These are phyloP conservation scores for Fomitopsis pulvina DNA, from an alignment of 768 basidiomycete species.

Conservation along the genomic window DNA sequence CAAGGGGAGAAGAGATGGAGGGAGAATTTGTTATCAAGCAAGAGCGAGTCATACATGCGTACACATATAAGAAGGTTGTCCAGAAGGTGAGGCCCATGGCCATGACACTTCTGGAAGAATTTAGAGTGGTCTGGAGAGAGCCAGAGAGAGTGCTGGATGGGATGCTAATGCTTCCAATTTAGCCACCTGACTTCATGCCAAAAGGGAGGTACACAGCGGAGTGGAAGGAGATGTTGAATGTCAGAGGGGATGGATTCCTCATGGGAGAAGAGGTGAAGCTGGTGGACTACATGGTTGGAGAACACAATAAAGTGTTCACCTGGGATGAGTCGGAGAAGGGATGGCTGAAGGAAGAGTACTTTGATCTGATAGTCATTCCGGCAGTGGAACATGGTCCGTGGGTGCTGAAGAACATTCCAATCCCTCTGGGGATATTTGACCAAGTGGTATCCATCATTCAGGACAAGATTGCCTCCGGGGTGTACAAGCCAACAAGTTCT, in stretches of 20 bases:
- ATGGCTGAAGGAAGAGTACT: conserved; percentile 22
- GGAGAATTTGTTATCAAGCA: too few relatives aligned
- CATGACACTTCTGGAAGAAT: too few relatives aligned
- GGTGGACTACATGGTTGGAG: background rate
- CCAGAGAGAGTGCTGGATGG: too few relatives aligned
- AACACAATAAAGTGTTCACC: conserved; percentile 24
- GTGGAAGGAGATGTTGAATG: background rate
- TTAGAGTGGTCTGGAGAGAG: too few relatives aligned
- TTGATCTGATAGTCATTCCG: conserved; percentile 29
- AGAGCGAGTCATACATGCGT: too few relatives aligned
- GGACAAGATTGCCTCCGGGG: conserved; percentile 30
- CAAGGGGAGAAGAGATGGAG: too few relatives aligned
- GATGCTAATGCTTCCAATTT: too few relatives aligned
- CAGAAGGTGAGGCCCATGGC: too few relatives aligned
- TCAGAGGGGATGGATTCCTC: too few relatives aligned
- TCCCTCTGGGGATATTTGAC: conserved; percentile 18
- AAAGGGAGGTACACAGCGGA: conserved; percentile 12
- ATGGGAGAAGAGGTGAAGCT: too few relatives aligned
- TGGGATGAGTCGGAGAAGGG: conserved; percentile 34
- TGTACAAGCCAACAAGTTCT: conserved; percentile 21
- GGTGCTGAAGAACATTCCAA: conserved; percentile 21
- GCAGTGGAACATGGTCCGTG: conserved; percentile 17
- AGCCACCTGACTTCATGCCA: too few relatives aligned
- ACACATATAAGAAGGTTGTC: conserved; percentile 16
- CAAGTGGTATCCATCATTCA: conserved; percentile 28